Base-by-base conservation (phyloP, 1,139 yeast genomes). In the Debaryomyces subglobosus region DNA sequence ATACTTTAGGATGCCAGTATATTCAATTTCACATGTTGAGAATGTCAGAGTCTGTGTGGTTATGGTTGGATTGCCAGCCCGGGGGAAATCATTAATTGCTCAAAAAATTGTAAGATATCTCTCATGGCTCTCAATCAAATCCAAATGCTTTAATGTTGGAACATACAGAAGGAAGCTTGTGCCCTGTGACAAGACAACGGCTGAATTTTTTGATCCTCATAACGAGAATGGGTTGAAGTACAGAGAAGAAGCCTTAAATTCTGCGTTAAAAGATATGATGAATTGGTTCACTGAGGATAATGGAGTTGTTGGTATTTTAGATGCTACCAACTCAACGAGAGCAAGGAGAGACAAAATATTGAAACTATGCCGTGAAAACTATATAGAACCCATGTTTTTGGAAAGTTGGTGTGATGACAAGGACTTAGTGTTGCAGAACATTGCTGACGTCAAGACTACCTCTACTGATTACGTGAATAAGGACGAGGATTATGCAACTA, bases 371-470 rank as follows among this genome's bases (percentile, higher is more conserved):
- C 73, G 85, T 44, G 80, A 79, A 54, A 81, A 87, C 59, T 77
- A 77, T 43, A 86, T 94, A 50, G 94, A 89, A 62, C 96, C 97
- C 2, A 84, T 94, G 79, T 94, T 92, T 64, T 80, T 94, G 53
- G 99, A 94, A 65, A 86, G 96, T 61, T 88, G 86, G 81, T 91
- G 97, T 67, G 86, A 90, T 61, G 96, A 91, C 67, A 78, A 85
- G 54, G 87, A 85, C 20, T 77, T 91, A 55, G 84, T 94, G 37
- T 75, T 79, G 69, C 87, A 86, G 58, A 92, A 92, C 64, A 86
- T 92, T 43, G 67, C 82, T 58, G 97, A 92, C 65, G 96, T 92
- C 48, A 88, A 89, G 64, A 84, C 92, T 1, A 82, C 92, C 3
- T 86, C 95, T 2, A 97, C 97, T 0, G 97, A 92, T 67, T 91